These are phyloP conservation scores for Neurospora sp. DNA, from an alignment of 495 filamentous ascomycete species.

Conservation along the genomic window DNA sequence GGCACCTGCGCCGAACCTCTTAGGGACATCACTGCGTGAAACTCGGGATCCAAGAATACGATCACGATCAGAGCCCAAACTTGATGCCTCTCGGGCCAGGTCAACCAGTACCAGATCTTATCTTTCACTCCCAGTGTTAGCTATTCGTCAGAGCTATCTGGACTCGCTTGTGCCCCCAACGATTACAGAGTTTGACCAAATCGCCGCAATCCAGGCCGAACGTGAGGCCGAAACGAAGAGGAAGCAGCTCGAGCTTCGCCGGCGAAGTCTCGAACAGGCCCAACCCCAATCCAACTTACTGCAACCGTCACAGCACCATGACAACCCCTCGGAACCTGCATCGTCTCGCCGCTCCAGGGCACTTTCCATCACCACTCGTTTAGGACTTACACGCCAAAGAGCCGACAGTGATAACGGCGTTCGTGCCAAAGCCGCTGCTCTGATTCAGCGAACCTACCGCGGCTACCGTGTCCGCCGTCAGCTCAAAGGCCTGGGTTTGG, in stretches of 20 bases:
- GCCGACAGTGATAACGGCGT: slow-evolving; percentile 8
- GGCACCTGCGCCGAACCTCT: neutral
- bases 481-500: slow-evolving; percentile 51
- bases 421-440: slow-evolving; percentile 35
- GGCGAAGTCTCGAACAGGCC: slow-evolving; percentile 12
- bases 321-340: neutral
- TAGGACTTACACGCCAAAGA: neutral
- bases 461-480: slow-evolving; percentile 60
- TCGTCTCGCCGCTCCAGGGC: neutral
- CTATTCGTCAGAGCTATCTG: slow-evolving; percentile 33
- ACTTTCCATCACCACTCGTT: neutral
- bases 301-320: neutral
- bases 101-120: neutral
- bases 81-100: neutral
- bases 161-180: slow-evolving; percentile 38
- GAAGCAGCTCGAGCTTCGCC: slow-evolving; percentile 23
- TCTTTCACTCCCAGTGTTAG: neutral
- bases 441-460: slow-evolving; percentile 59
- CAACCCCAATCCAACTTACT: slow-evolving; percentile 15
- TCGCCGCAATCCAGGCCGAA: slow-evolving; percentile 33
- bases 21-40: neutral
- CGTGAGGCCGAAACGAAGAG: slow-evolving; percentile 34
- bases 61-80: neutral
- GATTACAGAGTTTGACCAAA: slow-evolving; percentile 29
- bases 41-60: neutral